phyloP scores from a whole-genome alignment of 1,284 basidiomycete genomes.

The Hymenochaete sp. region DNA sequence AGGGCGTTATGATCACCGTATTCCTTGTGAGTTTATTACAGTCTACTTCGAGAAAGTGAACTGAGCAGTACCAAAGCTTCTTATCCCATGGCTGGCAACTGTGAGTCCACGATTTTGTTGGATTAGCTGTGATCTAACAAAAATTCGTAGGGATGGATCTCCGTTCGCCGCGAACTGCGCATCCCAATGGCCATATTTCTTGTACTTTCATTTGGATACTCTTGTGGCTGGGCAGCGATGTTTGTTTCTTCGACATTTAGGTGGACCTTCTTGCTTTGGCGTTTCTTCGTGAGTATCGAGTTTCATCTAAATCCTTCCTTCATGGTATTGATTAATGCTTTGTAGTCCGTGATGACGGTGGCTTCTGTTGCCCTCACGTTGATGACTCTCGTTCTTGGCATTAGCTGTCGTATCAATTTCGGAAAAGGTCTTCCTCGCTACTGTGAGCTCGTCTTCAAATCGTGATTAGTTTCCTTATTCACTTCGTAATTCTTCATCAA shows the following conservation, averaged over 20 bases:
- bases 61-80: constrained; percentile 32
- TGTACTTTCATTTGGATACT: constrained; percentile 46
- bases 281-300: constrained; percentile 42
- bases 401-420: constrained; percentile 64
- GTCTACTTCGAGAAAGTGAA: not conserved
- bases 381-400: constrained; percentile 47
- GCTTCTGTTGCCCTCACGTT: constrained; percentile 52
- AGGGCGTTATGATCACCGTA: constrained; percentile 46
- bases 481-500: constrained; percentile 24
- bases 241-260: constrained; percentile 64
- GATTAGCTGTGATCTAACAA: constrained; percentile 17
- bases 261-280: constrained; percentile 66
- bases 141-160: constrained; percentile 55
- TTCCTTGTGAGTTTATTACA: constrained; percentile 40
- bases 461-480: constrained; percentile 6
- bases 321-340: not conserved
- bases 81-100: constrained; percentile 58
- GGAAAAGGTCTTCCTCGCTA: constrained; percentile 62
- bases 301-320: not conserved
- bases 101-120: not conserved
- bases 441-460: constrained; percentile 36
- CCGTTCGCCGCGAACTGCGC: constrained; percentile 57
- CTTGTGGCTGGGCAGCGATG: constrained; percentile 62
- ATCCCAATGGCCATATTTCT: constrained; percentile 56
- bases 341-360: constrained; percentile 41